These are phyloP conservation scores for Pontederia crassipes DNA, from an alignment of 176 grass and related monocot species.

Conservation along the genomic window DNA sequence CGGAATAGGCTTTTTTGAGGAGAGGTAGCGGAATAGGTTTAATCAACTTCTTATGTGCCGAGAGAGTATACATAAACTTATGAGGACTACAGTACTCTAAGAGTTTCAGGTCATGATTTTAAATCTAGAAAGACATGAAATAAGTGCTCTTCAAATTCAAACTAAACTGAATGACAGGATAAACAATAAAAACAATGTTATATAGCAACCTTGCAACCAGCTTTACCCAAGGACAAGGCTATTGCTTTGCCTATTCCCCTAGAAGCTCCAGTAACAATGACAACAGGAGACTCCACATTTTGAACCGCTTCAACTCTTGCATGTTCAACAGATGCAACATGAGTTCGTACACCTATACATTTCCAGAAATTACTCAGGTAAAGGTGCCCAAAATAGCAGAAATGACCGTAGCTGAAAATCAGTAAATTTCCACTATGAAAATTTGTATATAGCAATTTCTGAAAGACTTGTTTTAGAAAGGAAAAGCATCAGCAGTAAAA, in stretches of 20 bases:
- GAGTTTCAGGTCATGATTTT: no score
- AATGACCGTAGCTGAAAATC: background rate
- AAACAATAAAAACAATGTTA: background rate
- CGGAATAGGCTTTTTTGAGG: no score
- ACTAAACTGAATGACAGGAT: background rate
- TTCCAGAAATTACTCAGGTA: background rate
- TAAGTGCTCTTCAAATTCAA: background rate
- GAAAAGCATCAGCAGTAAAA: no score
- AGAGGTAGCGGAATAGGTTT: no score
- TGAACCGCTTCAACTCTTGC: slow-evolving; percentile 22
- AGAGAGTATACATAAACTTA: no score
- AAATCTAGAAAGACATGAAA: background rate
- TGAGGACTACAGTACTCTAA: no score
- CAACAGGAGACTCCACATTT: slow-evolving; percentile 69
- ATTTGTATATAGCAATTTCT: no score
- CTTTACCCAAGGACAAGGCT: slow-evolving; percentile 77
- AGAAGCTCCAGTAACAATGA: slow-evolving; percentile 77
- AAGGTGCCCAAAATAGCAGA: background rate
- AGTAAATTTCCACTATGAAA: background rate
- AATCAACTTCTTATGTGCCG: no score
- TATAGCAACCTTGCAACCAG: slow-evolving; percentile 66
- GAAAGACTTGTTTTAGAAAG: no score
- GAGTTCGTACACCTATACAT: slow-evolving; percentile 49
- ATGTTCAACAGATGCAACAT: slow-evolving; percentile 50
- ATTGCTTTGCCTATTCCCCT: slow-evolving; percentile 72